Evolutionary conservation across 78 protist genomes (phyloP).

Genomic region (Dictyostelium brefeldianum): DNA sequence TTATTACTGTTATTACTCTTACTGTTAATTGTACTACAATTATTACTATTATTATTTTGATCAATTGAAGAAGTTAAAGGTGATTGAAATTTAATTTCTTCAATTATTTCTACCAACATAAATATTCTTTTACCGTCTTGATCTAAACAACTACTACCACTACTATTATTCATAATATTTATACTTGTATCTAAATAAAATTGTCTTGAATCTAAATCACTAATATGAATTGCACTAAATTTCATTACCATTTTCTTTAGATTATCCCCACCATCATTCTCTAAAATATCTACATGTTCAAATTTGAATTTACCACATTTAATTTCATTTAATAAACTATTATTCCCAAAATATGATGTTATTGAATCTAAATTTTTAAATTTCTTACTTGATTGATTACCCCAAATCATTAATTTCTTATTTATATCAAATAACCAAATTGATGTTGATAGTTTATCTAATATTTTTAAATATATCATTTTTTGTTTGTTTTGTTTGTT

Average conservation of each 20-base stretch:
- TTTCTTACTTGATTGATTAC: slow-evolving; percentile 22
- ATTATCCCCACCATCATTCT: background rate
- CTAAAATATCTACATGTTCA: slow-evolving; percentile 48
- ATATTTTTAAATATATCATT: slow-evolving; percentile 54
- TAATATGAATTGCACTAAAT: background rate
- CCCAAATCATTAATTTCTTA: slow-evolving; percentile 49
- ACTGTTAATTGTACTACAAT: background rate
- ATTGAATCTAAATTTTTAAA: slow-evolving; percentile 32
- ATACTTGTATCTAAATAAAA: slow-evolving; percentile 6
- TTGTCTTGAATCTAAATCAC: background rate
- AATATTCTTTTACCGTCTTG: slow-evolving; percentile 3
- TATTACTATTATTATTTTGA: background rate
- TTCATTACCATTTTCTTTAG: slow-evolving; percentile 7
- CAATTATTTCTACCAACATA: background rate
- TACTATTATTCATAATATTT: background rate
- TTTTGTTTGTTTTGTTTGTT: background rate
- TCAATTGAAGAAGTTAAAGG: background rate
- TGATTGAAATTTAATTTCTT: background rate
- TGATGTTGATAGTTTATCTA: slow-evolving; percentile 14
- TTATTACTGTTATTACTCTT: background rate
- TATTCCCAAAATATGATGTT: background rate
- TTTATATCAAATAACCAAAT: slow-evolving; percentile 57
- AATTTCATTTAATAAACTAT: slow-evolving; percentile 4
- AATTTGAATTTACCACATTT: background rate
- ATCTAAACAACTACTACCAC: background rate